These are phyloP conservation scores for Austropuccinia psidii DNA, from an alignment of 1,284 basidiomycete genomes.

Conservation along the genomic window DNA sequence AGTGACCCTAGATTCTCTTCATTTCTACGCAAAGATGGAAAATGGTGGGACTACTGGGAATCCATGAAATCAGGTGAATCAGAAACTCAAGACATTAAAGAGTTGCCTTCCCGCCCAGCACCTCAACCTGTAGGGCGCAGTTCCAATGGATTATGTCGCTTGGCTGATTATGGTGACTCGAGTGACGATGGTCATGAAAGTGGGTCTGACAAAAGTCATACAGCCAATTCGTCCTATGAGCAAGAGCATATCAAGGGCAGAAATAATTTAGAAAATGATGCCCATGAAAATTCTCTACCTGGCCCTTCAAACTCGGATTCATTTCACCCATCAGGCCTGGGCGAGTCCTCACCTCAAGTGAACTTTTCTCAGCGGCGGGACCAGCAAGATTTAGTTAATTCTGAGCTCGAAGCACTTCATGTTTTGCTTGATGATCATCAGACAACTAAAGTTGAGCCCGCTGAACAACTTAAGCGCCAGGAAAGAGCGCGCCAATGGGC, in stretches of 20 bases:
- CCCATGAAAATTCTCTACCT: background rate
- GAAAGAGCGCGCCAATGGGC: background rate
- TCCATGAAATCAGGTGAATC: conserved; percentile 15
- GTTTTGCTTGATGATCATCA: background rate
- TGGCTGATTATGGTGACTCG: conserved; percentile 29
- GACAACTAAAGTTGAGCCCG: background rate
- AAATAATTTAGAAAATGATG: too few species aligned
- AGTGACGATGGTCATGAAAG: background rate
- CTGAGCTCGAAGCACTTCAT: too few species aligned
- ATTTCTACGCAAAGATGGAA: conserved; percentile 24
- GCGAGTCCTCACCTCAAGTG: background rate
- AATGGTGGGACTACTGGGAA: conserved; percentile 22
- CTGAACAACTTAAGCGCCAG: background rate
- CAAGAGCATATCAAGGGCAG: too few species aligned
- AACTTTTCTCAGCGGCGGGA: background rate
- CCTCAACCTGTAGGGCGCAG: background rate
- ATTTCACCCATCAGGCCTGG: background rate
- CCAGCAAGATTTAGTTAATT: background rate
- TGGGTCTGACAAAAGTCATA: background rate
- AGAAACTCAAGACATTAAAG: background rate
- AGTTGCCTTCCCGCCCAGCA: background rate
- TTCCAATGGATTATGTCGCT: background rate
- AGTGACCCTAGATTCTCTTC: conserved; percentile 24
- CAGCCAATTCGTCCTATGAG: too few species aligned
- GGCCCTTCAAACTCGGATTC: background rate